Evolutionary conservation across 306 rosid species (phyloP), one percentile per base, ranked within the genome.

Genomic region (Canavalia gladiata): DNA sequence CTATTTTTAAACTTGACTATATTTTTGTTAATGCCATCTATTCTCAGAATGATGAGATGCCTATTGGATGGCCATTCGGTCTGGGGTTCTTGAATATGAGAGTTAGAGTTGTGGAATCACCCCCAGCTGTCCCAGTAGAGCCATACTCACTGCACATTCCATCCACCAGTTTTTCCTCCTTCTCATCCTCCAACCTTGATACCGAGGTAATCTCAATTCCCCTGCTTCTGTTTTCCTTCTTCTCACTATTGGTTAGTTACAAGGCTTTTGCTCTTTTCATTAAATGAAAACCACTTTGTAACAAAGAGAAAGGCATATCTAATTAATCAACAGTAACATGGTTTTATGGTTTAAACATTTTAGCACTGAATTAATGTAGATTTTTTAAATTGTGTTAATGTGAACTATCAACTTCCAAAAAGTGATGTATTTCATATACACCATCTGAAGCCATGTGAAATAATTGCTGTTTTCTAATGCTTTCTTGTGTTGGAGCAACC

Each of bases 21-120:
- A 35, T 65, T 37, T 83, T 52, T 55, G 50, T 45, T 82, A 46
- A 29, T 72, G 34, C 9, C 25, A 42, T 37, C 37, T 46, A 7
- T 82, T 82, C 33, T 42, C 88, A 94, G 98, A 86, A 86, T 58
- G 86, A 74, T 73, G 90, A 88, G 30, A 87, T 73, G 76, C 85
- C 87, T 31, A 82, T 18, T 56, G 98, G 98, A 67, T 94, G 98
- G 98, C 98, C 97, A 3, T 88, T 94, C 0, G 98, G 98, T 52
- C 97, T 94, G 49, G 89, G 89, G 71, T 70, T 82, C 43, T 42
- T 91, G 86, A 87, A 74, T 80, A 13, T 67, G 42, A 91, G 92
- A 73, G 81, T 91, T 31, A 85, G 94, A 81, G 88, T 78, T 50
- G 74, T 55, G 46, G 92, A 87, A 67, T 82, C 92, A 73, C 80